These are phyloP conservation scores for Crataegus laevigata DNA, from an alignment of 306 rosid genomes.

Conservation along the genomic window DNA sequence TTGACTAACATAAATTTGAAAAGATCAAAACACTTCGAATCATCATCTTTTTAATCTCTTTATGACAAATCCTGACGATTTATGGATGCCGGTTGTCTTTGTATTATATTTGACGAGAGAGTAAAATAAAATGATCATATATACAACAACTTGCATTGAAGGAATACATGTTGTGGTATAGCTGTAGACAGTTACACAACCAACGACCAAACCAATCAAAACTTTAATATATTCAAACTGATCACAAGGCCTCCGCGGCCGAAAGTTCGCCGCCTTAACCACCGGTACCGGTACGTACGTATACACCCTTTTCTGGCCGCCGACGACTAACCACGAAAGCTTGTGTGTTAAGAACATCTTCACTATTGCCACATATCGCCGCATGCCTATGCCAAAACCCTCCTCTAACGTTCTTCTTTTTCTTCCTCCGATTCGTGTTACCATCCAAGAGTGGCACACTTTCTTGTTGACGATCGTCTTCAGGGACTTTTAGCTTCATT, in stretches of 20 bases:
- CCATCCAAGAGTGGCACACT: not conserved
- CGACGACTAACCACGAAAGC: not conserved
- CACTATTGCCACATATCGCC: conserved; percentile 41
- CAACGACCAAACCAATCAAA: not conserved
- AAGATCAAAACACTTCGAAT: not conserved
- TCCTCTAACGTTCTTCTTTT: conserved; percentile 30
- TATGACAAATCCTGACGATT: not conserved
- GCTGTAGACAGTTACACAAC: not conserved
- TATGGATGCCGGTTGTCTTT: not conserved
- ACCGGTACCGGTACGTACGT: not conserved
- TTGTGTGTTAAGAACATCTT: conserved; percentile 39
- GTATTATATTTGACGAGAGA: not conserved
- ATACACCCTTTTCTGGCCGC: conserved; percentile 8
- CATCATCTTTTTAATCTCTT: not conserved
- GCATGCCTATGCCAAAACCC: conserved; percentile 37
- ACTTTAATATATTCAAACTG: not conserved
- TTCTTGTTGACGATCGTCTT: not conserved
- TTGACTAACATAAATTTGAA: not conserved
- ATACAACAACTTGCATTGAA: not conserved
- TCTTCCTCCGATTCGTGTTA: conserved; percentile 4
- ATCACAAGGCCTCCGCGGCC: conserved; percentile 14
- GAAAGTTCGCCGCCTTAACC: not conserved
- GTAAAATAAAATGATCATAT: not conserved
- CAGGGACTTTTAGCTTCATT: not conserved
- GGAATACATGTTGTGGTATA: not conserved